Conservation (phyloP, 306 rosid genomes). For the Gynostemma pentaphyllum region DNA sequence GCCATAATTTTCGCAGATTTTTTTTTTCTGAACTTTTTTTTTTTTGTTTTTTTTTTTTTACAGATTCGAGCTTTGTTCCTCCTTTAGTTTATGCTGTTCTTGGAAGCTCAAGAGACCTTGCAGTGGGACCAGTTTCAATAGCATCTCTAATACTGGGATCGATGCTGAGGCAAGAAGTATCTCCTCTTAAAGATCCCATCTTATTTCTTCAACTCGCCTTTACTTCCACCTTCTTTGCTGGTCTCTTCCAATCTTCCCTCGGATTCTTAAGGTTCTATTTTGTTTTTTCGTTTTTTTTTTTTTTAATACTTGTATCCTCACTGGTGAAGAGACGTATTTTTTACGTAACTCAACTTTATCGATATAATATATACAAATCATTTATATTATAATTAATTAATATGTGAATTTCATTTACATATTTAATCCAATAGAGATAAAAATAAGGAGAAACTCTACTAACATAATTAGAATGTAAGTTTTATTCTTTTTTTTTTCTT, state of each 20-base stretch:
- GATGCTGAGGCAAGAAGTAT: constrained; percentile 70
- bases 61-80: constrained; percentile 98
- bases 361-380: too few relatives aligned
- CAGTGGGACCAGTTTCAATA: constrained; percentile 96
- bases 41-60: background rate
- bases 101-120: constrained; percentile 92
- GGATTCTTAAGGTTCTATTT: constrained; percentile 60
- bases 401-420: too few relatives aligned
- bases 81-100: constrained; percentile 84
- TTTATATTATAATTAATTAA: too few relatives aligned
- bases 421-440: too few relatives aligned
- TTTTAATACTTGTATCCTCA: too few relatives aligned
- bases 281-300: too few relatives aligned
- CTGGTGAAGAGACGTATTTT: too few relatives aligned
- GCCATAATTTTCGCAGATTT: too few relatives aligned
- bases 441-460: too few relatives aligned
- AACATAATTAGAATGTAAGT: too few relatives aligned
- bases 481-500: too few relatives aligned
- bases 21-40: background rate
- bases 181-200: constrained; percentile 52
- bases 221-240: constrained; percentile 79
- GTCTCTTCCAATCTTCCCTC: constrained; percentile 76
- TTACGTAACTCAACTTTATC: too few relatives aligned
- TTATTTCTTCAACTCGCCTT: constrained; percentile 77
- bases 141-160: constrained; percentile 88